These are phyloP conservation scores for Fusarium virguliforme DNA, from an alignment of 2,329 filamentous ascomycete genomes.

Conservation along the genomic window DNA sequence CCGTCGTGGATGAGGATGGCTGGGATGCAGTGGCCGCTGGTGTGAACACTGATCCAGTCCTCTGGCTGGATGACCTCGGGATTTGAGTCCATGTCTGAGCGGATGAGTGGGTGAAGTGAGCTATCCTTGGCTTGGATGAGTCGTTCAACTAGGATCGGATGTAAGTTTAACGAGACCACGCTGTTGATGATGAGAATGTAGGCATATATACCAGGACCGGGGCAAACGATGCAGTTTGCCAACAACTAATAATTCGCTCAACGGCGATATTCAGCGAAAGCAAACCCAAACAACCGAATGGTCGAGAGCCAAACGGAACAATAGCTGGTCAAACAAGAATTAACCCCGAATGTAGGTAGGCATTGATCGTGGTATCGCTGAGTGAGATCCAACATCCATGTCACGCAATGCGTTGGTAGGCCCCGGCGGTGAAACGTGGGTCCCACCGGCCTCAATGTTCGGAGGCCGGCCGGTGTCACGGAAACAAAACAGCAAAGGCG, in stretches of 20 bases:
- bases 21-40: conserved; percentile 56
- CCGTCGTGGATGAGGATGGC: conserved; percentile 74
- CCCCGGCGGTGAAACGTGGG: conserved; percentile 29
- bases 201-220: conserved; percentile 1
- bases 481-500: not conserved
- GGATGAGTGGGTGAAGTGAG: not conserved
- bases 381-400: not conserved
- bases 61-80: conserved; percentile 57
- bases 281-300: not conserved
- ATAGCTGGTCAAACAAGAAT: not conserved
- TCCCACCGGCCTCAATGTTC: conserved; percentile 25
- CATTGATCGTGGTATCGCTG: not conserved
- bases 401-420: conserved; percentile 15
- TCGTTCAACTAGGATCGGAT: not conserved
- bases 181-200: not conserved
- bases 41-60: conserved; percentile 50
- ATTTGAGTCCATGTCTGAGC: conserved; percentile 48
- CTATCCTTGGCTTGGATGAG: not conserved
- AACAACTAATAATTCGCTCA: conserved; percentile 44
- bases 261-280: not conserved
- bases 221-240: conserved; percentile 16
- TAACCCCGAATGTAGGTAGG: not conserved
- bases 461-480: conserved; percentile 17
- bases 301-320: not conserved
- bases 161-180: not conserved